Evolutionary conservation across 306 rosid species (phyloP).

Genomic region (Ammopiptanthus mongolicus): DNA sequence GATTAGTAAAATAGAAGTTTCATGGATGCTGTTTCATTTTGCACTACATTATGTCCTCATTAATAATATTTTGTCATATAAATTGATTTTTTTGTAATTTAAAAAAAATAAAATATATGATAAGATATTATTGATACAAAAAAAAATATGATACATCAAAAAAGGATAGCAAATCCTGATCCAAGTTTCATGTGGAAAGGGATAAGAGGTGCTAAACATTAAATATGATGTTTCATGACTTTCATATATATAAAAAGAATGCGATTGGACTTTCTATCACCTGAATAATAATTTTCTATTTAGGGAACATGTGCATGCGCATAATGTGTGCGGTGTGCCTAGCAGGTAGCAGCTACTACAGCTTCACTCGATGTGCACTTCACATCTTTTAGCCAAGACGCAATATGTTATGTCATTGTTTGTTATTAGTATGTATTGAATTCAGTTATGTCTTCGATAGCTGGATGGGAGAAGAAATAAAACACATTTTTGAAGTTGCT

Average conservation of each 20-base stretch:
- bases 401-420: not conserved
- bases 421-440: not conserved
- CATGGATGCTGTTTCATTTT: no score
- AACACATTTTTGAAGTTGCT: not conserved
- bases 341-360: constrained; percentile 16
- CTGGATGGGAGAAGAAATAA: not conserved
- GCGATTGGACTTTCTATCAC: constrained; percentile 26
- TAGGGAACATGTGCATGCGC: constrained; percentile 37
- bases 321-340: constrained; percentile 30
- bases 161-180: no score
- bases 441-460: not conserved
- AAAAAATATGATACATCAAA: no score
- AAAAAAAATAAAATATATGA: no score
- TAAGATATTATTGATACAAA: no score
- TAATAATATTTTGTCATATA: no score
- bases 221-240: constrained; percentile 7
- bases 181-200: constrained; percentile 27
- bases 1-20: constrained; percentile 17
- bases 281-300: constrained; percentile 18
- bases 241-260: not conserved
- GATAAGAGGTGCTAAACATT: constrained; percentile 17
- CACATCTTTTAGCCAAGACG: constrained; percentile 9
- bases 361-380: constrained; percentile 19
- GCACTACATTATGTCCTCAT: no score
- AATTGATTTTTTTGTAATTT: no score